phyloP scores from a whole-genome alignment of 116 monocot genomes.

The Cymodocea nodosa region DNA sequence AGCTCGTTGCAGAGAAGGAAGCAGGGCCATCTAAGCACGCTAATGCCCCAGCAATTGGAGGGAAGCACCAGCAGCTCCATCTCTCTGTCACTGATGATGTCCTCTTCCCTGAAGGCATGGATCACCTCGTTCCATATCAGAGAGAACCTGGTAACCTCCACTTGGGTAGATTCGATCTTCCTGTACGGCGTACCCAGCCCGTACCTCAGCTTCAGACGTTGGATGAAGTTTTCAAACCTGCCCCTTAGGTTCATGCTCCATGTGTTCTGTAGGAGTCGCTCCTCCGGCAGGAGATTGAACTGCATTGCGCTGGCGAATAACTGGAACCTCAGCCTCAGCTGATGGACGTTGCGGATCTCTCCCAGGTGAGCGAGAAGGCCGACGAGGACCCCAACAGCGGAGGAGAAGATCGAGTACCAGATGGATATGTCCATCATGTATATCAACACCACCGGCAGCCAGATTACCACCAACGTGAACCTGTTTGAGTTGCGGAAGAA shows the following conservation, averaged over 20 bases:
- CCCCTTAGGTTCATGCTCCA: constrained; percentile 26
- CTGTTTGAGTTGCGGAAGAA: constrained; percentile 55
- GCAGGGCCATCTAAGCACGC: constrained; percentile 85
- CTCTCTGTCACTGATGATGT: constrained; percentile 69
- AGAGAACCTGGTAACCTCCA: constrained; percentile 53
- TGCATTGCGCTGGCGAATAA: constrained; percentile 95
- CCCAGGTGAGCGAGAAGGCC: constrained; percentile 90
- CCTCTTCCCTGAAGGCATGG: constrained; percentile 69
- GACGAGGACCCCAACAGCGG: constrained; percentile 61
- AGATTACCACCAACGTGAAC: constrained; percentile 63
- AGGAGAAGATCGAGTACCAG: constrained; percentile 91
- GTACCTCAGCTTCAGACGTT: constrained; percentile 73
- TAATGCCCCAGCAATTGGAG: constrained; percentile 49
- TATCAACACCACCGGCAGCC: constrained; percentile 84
- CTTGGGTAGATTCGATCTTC: constrained; percentile 80
- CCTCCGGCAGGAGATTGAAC: constrained; percentile 90
- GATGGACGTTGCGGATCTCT: constrained; percentile 76
- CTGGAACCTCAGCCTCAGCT: constrained; percentile 85
- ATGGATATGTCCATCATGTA: constrained; percentile 92
- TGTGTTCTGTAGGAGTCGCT: constrained; percentile 34
- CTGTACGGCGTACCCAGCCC: constrained; percentile 73
- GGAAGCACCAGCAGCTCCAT: constrained; percentile 79
- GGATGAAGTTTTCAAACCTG: constrained; percentile 56
- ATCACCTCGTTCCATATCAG: constrained; percentile 99
- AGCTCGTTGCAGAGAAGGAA: constrained; percentile 80